Conservation (phyloP, 2,329 filamentous ascomycete genomes). For the Coccinonectria pachysandricola region DNA sequence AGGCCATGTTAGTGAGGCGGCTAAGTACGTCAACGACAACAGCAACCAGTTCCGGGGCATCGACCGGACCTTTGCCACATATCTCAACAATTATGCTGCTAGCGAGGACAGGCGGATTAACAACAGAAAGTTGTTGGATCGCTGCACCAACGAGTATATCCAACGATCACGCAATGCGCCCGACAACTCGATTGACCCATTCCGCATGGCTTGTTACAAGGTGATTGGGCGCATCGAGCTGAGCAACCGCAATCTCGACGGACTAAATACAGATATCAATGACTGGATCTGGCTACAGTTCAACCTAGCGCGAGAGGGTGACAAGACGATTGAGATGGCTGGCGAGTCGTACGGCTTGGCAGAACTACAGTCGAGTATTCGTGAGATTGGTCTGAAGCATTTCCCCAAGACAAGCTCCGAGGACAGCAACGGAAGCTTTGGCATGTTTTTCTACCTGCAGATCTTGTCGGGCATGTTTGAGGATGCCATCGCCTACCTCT, state of each 20-base stretch:
- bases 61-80: slow-evolving; percentile 81
- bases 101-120: slow-evolving; percentile 64
- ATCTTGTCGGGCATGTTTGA: slow-evolving; percentile 89
- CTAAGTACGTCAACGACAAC: slow-evolving; percentile 74
- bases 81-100: slow-evolving; percentile 74
- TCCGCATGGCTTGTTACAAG: slow-evolving; percentile 96
- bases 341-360: slow-evolving; percentile 54
- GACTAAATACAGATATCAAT: slow-evolving; percentile 53
- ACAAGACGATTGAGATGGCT: slow-evolving; percentile 53
- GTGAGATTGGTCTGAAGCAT: slow-evolving; percentile 82
- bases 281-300: slow-evolving; percentile 67
- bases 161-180: slow-evolving; percentile 76
- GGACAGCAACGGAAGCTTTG: slow-evolving; percentile 64
- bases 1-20: slow-evolving; percentile 75
- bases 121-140: slow-evolving; percentile 68
- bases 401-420: slow-evolving; percentile 77
- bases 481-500: slow-evolving; percentile 82
- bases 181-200: slow-evolving; percentile 83
- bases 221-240: slow-evolving; percentile 75
- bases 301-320: slow-evolving; percentile 56
- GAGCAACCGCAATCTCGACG: slow-evolving; percentile 52
- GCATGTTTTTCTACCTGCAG: slow-evolving; percentile 89
- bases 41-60: slow-evolving; percentile 75
- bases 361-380: slow-evolving; percentile 68
- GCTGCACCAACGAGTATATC: slow-evolving; percentile 82